Conservation (phyloP, 352 stramenopile species). For the Globisporangium polare region DNA sequence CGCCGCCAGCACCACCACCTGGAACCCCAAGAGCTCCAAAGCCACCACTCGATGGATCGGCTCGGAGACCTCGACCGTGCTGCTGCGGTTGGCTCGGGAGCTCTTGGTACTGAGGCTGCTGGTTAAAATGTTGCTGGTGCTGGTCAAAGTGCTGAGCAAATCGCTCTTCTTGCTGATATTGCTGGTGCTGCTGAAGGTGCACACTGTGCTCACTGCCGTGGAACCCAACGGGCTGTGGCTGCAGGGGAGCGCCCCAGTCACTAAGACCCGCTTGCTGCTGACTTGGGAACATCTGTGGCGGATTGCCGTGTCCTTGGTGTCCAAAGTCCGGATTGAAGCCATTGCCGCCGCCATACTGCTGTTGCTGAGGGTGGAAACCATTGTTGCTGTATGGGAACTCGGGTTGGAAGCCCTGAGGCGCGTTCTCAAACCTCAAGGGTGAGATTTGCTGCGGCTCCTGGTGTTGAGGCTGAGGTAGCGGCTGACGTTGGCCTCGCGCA, state of each 20-base stretch:
- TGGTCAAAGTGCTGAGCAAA: slow-evolving; percentile 2
- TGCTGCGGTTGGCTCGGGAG: neutral
- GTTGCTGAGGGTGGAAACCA: neutral
- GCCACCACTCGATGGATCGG: neutral
- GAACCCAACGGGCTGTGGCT: slow-evolving; percentile 1
- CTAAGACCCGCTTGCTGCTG: neutral
- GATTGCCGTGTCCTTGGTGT: neutral
- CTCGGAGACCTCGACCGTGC: neutral
- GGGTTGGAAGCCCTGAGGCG: neutral
- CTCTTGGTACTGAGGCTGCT: neutral
- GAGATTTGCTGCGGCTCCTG: slow-evolving; percentile 17
- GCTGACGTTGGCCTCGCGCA: slow-evolving; percentile 35
- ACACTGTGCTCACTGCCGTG: neutral
- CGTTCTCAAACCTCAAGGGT: neutral
- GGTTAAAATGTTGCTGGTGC: slow-evolving; percentile 19
- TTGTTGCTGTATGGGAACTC: neutral
- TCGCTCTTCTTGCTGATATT: slow-evolving; percentile 16
- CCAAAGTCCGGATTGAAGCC: neutral
- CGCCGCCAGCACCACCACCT: neutral
- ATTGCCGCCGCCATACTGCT: neutral
- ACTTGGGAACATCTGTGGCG: neutral
- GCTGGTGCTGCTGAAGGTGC: slow-evolving; percentile 13
- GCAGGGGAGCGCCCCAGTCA: slow-evolving; percentile 12
- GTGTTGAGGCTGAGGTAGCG: neutral
- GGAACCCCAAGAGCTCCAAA: slow-evolving; percentile 2